Base-by-base conservation (phyloP, 2,329 filamentous ascomycete species). In the Purpureocillium lavendulum region DNA sequence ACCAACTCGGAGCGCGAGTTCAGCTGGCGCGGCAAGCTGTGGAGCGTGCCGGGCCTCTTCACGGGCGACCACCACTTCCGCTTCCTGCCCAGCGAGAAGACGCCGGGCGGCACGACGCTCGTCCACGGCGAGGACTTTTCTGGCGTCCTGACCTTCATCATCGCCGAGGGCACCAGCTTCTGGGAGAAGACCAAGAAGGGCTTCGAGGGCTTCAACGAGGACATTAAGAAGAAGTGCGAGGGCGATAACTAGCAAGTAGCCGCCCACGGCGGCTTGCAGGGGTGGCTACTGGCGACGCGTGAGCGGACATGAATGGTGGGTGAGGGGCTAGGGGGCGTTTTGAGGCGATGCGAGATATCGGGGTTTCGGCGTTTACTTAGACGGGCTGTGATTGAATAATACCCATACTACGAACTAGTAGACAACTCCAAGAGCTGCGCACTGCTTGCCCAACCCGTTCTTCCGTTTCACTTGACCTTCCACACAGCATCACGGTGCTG, bases 41-140 rank as follows among this genome's bases (percentile, higher is more conserved):
- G 12, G 2, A 29, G 44, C 16, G 16, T 48, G 21, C 40, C 41
- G 18, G 44, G 39, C 32, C 31, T 55, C 18, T 35, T 52, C 26
- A 43, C 41, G 5, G 50, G 47, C 7, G 40, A 39, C 14, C 50
- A 54, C 40, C 35, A 38, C 2, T 52, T 51, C 35, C 24, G 32
- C 21, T 53, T 52, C 35, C 37, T 38, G 10, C 44, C 47, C 14
- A 53, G 47, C 45, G 41, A 39, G 30, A 41, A 30, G 14, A 42
- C 41, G 32, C 39, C 48, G 3, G 50, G 50, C 2, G 39, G 40
- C 24, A 54, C 50, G 30, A 49, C 45, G 2, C 51, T 54, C 39
- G 33, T 40, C 10, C 51, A 52, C 35, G 32, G 30, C 4, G 49
- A 55, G 35, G 39, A 41, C 11, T 50, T 46, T 16, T 26, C 39